Evolutionary conservation across 1,284 basidiomycete species (phyloP), one percentile per base, ranked within the genome.

Genomic region (Trametes versicolor): DNA sequence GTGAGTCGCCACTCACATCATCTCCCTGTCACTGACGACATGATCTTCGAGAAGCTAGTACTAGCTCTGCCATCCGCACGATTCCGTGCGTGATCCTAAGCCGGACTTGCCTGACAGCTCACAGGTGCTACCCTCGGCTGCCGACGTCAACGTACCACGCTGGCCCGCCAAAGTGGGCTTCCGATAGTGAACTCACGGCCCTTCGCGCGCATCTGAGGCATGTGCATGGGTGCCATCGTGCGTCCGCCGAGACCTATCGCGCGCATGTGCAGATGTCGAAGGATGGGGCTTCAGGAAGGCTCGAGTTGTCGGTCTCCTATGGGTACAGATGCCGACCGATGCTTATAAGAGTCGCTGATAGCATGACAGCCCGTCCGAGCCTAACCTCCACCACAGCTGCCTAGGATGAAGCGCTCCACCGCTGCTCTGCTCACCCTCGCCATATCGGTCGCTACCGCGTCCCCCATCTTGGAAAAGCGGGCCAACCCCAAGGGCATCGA

Each of bases 401-500:
- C 29, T 8, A n/a, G 6, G 4, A 69, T 69, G 67, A 69, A 64
- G 53, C 60, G 60, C 27, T 36, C 54, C 41, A 53, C 52, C 17
- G 52, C 59, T 19, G 55, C 57, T 1, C 56, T 64, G 45, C 48
- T 65, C 47, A 43, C 59, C 12, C 21, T 62, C 39, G 60, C 60
- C 8, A 39, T 63, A 15, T 25, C 58, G 13, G 53, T 49, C 10
- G 57, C 68, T 19, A 45, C 41, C 19, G 71, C 69, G 19, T 47
- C 65, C 13, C 68, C 73, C 2, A 48, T 23, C 9, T 70, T 75
- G 19, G 68, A 70, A 53, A 75, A 77, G 63, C 81, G 82, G 36
- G 80, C 82, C 13, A 65, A 75, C 7, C 82, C 81, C 17, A 72
- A 78, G 62, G 85, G 86, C 29, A 83, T 87, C 57, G 86, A 90